Evolutionary conservation across 2,329 filamentous ascomycete genomes (phyloP), one percentile per base, ranked within the genome.

Genomic region (Bipolaris zeicola): DNA sequence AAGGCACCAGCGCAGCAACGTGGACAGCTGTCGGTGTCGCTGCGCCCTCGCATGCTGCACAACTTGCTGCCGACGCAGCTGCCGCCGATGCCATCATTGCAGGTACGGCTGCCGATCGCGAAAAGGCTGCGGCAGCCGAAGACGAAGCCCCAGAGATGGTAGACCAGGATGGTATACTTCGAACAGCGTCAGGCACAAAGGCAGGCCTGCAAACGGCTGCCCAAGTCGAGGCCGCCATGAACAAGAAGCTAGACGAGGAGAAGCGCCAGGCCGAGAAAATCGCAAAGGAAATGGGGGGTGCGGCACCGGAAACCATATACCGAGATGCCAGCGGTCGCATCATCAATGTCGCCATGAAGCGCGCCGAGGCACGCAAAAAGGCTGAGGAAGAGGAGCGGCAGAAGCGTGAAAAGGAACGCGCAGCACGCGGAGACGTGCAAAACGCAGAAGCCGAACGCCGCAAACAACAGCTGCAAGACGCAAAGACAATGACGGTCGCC

Each of bases 321-420:
- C 90, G 95, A 67, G 95, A 99, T 77, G 95, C 96, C 10, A 95
- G 90, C 3, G 95, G 95, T 11, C 85, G 93, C n/a, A 88, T 96
- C 52, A 93, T 99, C 62, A 96, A 99, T 70, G 86, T 98, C 22
- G 88, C 89, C 16, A 91, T 96, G 89, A 92, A 91, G 76, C 85
- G 93, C 22, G 93, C 92, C 18, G 92, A 97, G 75, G 89, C 91
- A 48, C 85, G 91, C n/a, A 85, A 86, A 47, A 91, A 90, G 64
- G 89, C 89, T 0, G 88, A 92, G 68, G 89, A 91, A 64, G 86
- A 87, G 48, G 87, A 82, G 48, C 76, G 78, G 47, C 86, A 89
- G 66, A 88, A 89, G 72, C 79, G 81, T 26, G 85, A 85, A 51
- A 88, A 88, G 60, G 82, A 85, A 57, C 87, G 91, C 66, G 87